Conservation (phyloP, 2,329 filamentous ascomycete species). For the Torrubiella hemipterigena region DNA sequence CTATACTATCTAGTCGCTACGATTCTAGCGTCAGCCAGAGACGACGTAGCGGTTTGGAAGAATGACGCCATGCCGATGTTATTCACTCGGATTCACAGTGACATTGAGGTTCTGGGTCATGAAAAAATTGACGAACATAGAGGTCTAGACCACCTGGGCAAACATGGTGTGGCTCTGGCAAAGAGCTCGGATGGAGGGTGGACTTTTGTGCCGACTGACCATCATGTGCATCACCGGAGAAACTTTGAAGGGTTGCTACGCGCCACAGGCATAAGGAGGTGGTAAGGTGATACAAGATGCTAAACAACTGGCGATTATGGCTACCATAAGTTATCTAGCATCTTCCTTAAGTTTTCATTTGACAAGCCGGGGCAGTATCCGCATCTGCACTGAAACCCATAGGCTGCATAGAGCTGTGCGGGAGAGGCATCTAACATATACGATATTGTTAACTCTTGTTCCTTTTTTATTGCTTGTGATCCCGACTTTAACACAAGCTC, state of each 20-base stretch:
- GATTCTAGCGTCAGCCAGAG: conserved; percentile 19
- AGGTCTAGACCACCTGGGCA: conserved; percentile 20
- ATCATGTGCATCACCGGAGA: not conserved
- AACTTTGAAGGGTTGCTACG: not conserved
- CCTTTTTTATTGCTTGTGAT: conserved; percentile 21
- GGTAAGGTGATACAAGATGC: too few species aligned
- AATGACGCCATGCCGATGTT: conserved; percentile 24
- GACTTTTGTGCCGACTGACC: conserved; percentile 17
- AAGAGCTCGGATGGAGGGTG: conserved; percentile 20
- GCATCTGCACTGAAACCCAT: conserved; percentile 42
- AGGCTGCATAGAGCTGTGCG: conserved; percentile 25
- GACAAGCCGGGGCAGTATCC: conserved; percentile 24
- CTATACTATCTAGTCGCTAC: conserved; percentile 22
- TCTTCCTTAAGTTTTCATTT: conserved; percentile 2
- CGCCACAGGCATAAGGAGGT: not conserved
- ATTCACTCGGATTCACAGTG: conserved; percentile 22
- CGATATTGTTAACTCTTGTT: conserved; percentile 38
- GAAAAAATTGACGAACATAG: conserved; percentile 23
- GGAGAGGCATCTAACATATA: conserved; percentile 28
- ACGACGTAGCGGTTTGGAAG: conserved; percentile 25
- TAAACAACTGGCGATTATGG: too few species aligned
- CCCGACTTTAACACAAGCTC: conserved; percentile 29
- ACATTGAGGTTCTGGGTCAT: conserved; percentile 17
- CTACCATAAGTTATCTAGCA: conserved; percentile 2
- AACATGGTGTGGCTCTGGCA: conserved; percentile 20